Base-by-base conservation (phyloP, 1,139 yeast species). In the Kodamaea ohmeri region DNA sequence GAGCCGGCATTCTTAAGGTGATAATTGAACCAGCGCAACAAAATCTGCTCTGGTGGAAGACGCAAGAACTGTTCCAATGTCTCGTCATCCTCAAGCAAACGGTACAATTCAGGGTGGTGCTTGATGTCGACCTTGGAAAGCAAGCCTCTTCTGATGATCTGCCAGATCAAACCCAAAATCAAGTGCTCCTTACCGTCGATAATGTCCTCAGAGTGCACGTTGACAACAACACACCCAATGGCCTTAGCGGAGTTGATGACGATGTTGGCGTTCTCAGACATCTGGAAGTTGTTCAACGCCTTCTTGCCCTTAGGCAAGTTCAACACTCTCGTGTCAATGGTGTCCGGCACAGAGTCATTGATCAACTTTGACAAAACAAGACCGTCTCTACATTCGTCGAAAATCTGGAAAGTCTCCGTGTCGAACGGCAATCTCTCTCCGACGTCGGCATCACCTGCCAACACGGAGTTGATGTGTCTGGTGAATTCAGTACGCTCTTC, bases 241-340 rank as follows among this genome's bases (percentile, higher is more conserved):
- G 97, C 98, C 68, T 92, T 92, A 28, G 98, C 98, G 3, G 98
- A 92, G 61, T 92, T 92, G 64, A 92, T 87, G 32, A 92, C 98
- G 50, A 92, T 90, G 63, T 92, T 92, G 38, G 98, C 97, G 63
- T 92, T 92, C 67, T 92, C 99, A 45, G 87, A 78, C 83, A 94
- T 90, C 51, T 90, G 95, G 71, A 92, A 92, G 56, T 88, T 88
- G 71, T 94, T 92, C 58, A 92, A 75, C n/a, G 76, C 67, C 65
- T 88, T 90, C 50, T 77, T 77, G 8, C 60, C 59, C 58, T 83
- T 84, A 21, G 97, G 94, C 60, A 82, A 68, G 61, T 92, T 92
- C 59, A 92, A 76, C 19, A 92, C 98, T 73, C 99, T 87, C 17
- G 97, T 90, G 68, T 92, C 99, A 54, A 92, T 92, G 11, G 98